Evolutionary conservation across 495 filamentous ascomycete species (phyloP).

Genomic region (Neurospora sp.): DNA sequence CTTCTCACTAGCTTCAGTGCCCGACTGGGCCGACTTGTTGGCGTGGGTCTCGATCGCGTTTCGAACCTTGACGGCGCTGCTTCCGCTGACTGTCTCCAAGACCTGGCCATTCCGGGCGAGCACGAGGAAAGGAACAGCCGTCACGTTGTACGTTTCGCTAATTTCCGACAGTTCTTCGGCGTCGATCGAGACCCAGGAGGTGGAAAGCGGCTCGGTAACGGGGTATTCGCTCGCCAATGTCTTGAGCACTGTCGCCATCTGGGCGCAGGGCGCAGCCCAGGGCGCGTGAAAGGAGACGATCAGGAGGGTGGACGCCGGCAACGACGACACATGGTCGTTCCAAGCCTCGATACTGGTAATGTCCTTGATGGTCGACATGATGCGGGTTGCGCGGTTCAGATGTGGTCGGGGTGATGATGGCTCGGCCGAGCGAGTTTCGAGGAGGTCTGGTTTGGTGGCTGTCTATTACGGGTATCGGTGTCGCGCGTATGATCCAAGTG

Average conservation of each 20-base stretch:
- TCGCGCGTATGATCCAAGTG: background rate
- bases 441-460: background rate
- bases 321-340: conserved; percentile 47
- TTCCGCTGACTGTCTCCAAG: conserved; percentile 75
- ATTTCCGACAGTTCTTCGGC: conserved; percentile 84
- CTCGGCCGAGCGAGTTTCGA: background rate
- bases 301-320: conserved; percentile 57
- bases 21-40: conserved; percentile 21
- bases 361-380: conserved; percentile 64
- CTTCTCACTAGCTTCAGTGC: conserved; percentile 1
- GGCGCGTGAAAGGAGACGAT: conserved; percentile 90
- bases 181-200: conserved; percentile 79
- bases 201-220: conserved; percentile 48
- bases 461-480: background rate
- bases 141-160: conserved; percentile 82
- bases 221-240: conserved; percentile 78
- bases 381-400: background rate
- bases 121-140: conserved; percentile 86
- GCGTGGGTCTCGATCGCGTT: conserved; percentile 74
- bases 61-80: conserved; percentile 73
- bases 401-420: background rate
- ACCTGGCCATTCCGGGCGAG: conserved; percentile 59
- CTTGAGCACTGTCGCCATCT: conserved; percentile 80
- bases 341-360: conserved; percentile 63
- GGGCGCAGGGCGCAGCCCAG: conserved; percentile 93